Evolutionary conservation across 2,329 filamentous ascomycete species (phyloP).

Genomic region (Aspergillus amoenus): DNA sequence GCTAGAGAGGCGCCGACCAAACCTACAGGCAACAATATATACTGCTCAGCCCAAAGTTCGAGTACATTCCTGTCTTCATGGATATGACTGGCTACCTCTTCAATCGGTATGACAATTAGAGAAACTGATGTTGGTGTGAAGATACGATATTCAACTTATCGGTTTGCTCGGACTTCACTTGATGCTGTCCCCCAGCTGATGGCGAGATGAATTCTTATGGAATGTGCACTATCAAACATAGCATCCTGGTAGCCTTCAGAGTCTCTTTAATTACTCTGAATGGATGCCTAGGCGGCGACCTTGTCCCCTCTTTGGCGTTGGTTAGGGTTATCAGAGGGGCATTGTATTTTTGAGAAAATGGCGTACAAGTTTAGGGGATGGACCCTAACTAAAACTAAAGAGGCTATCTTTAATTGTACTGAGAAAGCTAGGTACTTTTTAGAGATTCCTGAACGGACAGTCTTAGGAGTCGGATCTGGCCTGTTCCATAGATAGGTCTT

Average conservation of each 20-base stretch:
- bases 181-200: constrained; percentile 3
- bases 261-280: neutral
- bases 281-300: neutral
- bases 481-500: too few species aligned
- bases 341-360: neutral
- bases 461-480: neutral
- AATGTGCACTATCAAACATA: constrained; percentile 3
- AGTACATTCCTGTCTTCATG: neutral
- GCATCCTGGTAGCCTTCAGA: constrained; percentile 5
- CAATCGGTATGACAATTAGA: constrained; percentile 2
- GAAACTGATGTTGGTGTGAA: neutral
- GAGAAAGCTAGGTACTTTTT: too few species aligned
- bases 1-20: neutral
- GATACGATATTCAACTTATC: constrained; percentile 1
- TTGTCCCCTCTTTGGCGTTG: neutral
- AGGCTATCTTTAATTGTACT: too few species aligned
- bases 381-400: too few species aligned
- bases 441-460: neutral
- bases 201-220: constrained; percentile 5
- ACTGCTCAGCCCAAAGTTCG: constrained; percentile 1
- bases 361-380: neutral
- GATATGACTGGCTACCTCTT: constrained; percentile 4
- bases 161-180: neutral
- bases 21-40: neutral
- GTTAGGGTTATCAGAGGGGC: neutral